Evolutionary conservation across 1,284 basidiomycete genomes (phyloP), one percentile per base, ranked within the genome.

Genomic region (Ganoderma sinense): DNA sequence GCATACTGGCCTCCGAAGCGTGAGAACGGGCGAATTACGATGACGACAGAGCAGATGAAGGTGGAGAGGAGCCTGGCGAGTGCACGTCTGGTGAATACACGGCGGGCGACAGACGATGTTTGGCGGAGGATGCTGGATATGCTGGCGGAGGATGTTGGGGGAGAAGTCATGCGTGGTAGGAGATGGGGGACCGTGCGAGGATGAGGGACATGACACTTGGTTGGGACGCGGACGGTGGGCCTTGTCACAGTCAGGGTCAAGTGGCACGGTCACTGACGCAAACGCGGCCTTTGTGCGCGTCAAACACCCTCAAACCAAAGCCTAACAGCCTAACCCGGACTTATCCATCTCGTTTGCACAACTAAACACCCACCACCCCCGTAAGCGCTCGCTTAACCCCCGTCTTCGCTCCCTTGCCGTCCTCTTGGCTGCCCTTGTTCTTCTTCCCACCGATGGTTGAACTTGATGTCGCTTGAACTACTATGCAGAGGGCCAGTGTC

Each of bases 51-150:
- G 73, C 85, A 87, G 26, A 87, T 73, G 43, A 86, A 77, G 43
- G 85, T 86, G 26, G 86, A 86, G 26, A 85, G 76, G 4, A 86
- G 68, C 11, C 85, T 78, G 18, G 85, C 84, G 31, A 84, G 75
- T 16, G 82, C 77, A 1, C 84, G 81, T 66, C 83, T 77, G 10
- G 81, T 81, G 10, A 78, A 31, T 58, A 76, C 78, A 41, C 64
- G 63, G 16, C 55, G 59, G 6, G 55, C 66, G 45, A 72, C 40
- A 26, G 55, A 51, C 39, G 61, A 20, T 10, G 59, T 10, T 0
- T 8, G 14, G 6, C 8, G 36, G 10, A 61, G 59, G 59, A 61
- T 18, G 13, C 7, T 29, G 10, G 18, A 29, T 23, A 29, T 43
- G 23, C 26, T 18, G 10, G 23, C 8, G 20, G n/a, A 16, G 36